Conservation (phyloP, 306 rosid genomes). For the Cucurbita ficifolia region DNA sequence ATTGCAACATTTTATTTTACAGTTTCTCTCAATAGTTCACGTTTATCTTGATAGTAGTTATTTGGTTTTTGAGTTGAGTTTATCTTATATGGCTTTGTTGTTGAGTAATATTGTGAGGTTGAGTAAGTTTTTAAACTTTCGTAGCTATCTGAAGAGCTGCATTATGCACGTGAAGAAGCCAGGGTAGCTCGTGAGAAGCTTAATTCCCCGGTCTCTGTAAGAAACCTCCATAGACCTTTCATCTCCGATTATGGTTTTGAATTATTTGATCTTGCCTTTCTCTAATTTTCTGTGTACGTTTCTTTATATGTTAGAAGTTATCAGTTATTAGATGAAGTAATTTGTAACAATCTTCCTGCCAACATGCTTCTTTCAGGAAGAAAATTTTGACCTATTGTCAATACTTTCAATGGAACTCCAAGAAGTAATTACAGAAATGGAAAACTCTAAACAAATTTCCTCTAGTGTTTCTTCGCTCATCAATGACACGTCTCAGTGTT, state of each 20-base stretch:
- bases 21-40: not conserved
- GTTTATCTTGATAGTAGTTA: not conserved
- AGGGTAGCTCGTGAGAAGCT: constrained; percentile 40
- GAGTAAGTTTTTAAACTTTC: constrained; percentile 3
- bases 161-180: constrained; percentile 47
- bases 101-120: not conserved
- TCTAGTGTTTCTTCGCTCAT: constrained; percentile 30
- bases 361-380: constrained; percentile 39
- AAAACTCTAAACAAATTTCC: constrained; percentile 37
- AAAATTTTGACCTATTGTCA: constrained; percentile 23
- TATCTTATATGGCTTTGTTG: not conserved
- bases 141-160: constrained; percentile 64
- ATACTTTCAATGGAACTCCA: constrained; percentile 38
- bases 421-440: constrained; percentile 44
- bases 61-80: constrained; percentile 9
- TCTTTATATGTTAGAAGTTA: not conserved
- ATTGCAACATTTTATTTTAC: not conserved
- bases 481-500: constrained; percentile 46
- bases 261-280: not conserved
- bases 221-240: not conserved
- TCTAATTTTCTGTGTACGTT: not conserved
- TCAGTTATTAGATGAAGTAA: not conserved
- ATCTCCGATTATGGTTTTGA: not conserved
- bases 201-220: constrained; percentile 26
- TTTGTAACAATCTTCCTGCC: constrained; percentile 1